These are phyloP conservation scores for Raffaelea albimanens DNA, from an alignment of 2,329 filamentous ascomycete genomes.

Conservation along the genomic window DNA sequence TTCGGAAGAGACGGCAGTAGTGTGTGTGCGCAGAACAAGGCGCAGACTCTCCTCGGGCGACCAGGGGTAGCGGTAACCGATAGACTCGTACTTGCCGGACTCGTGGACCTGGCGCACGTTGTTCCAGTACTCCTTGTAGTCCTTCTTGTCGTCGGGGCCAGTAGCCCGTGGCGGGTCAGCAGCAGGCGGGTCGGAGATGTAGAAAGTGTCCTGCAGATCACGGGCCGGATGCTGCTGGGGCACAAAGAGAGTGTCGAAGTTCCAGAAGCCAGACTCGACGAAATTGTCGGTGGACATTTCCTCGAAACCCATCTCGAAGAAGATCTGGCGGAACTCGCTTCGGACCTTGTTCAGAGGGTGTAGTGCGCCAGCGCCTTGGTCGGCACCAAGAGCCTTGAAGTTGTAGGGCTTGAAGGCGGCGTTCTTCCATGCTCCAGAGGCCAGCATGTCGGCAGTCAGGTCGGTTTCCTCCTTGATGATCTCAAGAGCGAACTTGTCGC, in stretches of 20 bases:
- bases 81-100: slow-evolving; percentile 84
- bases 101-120: slow-evolving; percentile 83
- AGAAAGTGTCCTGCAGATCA: slow-evolving; percentile 97
- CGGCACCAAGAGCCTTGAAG: slow-evolving; percentile 45
- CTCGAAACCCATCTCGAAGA: slow-evolving; percentile 98
- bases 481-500: slow-evolving; percentile 77
- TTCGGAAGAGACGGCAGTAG: slow-evolving; percentile 82
- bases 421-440: slow-evolving; percentile 82
- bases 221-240: slow-evolving; percentile 96
- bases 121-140: slow-evolving; percentile 82
- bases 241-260: slow-evolving; percentile 94
- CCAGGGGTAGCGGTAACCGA: slow-evolving; percentile 95
- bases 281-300: slow-evolving; percentile 95
- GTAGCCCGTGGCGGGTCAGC: slow-evolving; percentile 60
- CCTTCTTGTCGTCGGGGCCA: slow-evolving; percentile 41
- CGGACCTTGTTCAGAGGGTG: slow-evolving; percentile 87
- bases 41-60: slow-evolving; percentile 75
- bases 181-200: slow-evolving; percentile 72
- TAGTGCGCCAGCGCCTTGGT: slow-evolving; percentile 51
- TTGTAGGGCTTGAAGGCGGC: slow-evolving; percentile 67
- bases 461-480: slow-evolving; percentile 92
- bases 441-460: slow-evolving; percentile 85
- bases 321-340: slow-evolving; percentile 91
- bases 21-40: slow-evolving; percentile 91
- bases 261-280: slow-evolving; percentile 98